phyloP scores from a whole-genome alignment of 352 stramenopile species.

The Phytophthora hybrid region DNA sequence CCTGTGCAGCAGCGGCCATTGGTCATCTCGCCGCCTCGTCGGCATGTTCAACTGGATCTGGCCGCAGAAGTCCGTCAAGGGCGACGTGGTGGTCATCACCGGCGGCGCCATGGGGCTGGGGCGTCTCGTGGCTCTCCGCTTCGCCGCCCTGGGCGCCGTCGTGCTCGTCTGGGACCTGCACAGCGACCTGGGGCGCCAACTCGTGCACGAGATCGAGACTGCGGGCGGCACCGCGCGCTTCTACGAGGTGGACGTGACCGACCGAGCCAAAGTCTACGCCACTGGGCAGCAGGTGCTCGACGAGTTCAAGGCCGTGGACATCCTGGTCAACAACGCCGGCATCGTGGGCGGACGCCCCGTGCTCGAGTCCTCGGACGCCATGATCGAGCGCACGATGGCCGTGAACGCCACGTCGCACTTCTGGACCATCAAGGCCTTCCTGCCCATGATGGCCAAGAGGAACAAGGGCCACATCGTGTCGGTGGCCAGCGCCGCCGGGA shows the following conservation, averaged over 20 bases:
- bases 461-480: conserved; percentile 61
- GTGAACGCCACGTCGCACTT: conserved; percentile 64
- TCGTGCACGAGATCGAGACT: conserved; percentile 49
- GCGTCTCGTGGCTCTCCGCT: conserved; percentile 50
- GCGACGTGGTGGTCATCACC: conserved; percentile 63
- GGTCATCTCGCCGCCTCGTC: not conserved
- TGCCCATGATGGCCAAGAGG: conserved; percentile 52
- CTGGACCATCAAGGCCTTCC: conserved; percentile 59
- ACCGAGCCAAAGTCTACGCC: conserved; percentile 42
- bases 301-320: conserved; percentile 44
- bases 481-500: conserved; percentile 53
- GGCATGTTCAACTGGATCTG: conserved; percentile 51
- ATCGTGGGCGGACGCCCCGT: conserved; percentile 56
- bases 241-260: conserved; percentile 51
- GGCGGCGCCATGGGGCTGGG: conserved; percentile 64
- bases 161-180: conserved; percentile 58
- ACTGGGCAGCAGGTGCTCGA: conserved; percentile 33
- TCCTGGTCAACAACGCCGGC: conserved; percentile 64
- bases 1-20: not conserved
- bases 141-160: conserved; percentile 43
- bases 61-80: conserved; percentile 56
- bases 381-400: conserved; percentile 58
- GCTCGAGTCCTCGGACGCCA: conserved; percentile 47
- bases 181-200: conserved; percentile 25
- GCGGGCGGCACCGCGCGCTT: conserved; percentile 35